phyloP scores from a whole-genome alignment of 1,284 basidiomycete species.

The Polyporus tsugae region DNA sequence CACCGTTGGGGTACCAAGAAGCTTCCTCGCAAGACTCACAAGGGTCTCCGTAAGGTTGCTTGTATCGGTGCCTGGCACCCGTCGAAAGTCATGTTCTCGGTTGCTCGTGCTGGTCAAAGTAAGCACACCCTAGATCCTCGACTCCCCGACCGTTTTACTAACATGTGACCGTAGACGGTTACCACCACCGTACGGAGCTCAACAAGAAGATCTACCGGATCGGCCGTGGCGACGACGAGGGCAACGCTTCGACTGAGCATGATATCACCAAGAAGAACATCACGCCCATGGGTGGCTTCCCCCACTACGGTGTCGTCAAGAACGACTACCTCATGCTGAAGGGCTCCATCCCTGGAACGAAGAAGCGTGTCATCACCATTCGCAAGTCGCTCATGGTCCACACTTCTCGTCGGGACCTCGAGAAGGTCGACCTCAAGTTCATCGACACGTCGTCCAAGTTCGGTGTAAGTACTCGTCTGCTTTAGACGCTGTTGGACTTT shows the following conservation, averaged over 20 bases:
- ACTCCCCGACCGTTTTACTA: neutral
- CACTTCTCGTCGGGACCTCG: slow-evolving; percentile 88
- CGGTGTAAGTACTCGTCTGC: slow-evolving; percentile 63
- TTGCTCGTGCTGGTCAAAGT: slow-evolving; percentile 99
- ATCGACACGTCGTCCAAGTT: slow-evolving; percentile 98
- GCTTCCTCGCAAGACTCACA: slow-evolving; percentile 98
- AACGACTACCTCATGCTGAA: slow-evolving; percentile 98
- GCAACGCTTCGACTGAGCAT: slow-evolving; percentile 92
- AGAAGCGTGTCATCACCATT: slow-evolving; percentile 97
- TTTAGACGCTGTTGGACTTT: neutral
- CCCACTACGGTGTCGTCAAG: slow-evolving; percentile 98
- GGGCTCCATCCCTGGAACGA: slow-evolving; percentile 93
- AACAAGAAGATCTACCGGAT: slow-evolving; percentile 99
- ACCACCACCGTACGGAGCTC: slow-evolving; percentile 98
- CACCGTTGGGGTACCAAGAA: slow-evolving; percentile 99
- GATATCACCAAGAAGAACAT: slow-evolving; percentile 96
- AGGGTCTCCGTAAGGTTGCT: slow-evolving; percentile 99
- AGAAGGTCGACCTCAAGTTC: slow-evolving; percentile 99
- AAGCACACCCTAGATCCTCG: slow-evolving; percentile 40
- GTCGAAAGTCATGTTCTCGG: slow-evolving; percentile 99
- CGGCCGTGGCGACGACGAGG: slow-evolving; percentile 81
- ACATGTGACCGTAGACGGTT: slow-evolving; percentile 74
- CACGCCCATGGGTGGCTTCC: slow-evolving; percentile 99
- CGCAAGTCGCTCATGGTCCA: slow-evolving; percentile 91
- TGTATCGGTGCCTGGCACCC: slow-evolving; percentile 99